These are phyloP conservation scores for Trapa incisa DNA, from an alignment of 345 rosid species.

Conservation along the genomic window DNA sequence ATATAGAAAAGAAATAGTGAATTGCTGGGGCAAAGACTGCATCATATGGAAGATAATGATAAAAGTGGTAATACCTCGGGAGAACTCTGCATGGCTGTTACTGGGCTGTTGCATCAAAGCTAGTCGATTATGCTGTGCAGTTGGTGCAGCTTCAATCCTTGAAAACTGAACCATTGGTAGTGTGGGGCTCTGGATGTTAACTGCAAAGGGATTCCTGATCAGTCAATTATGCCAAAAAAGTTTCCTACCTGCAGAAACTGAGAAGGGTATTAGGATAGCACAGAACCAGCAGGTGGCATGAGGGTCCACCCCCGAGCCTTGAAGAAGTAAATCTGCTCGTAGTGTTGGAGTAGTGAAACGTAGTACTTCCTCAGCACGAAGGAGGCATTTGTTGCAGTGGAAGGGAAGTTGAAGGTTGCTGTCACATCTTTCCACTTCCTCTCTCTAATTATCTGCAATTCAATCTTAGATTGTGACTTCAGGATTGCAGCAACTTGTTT, in stretches of 20 bases:
- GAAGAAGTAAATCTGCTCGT: constrained; percentile 71
- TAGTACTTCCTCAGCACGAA: constrained; percentile 90
- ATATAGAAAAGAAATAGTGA: background rate
- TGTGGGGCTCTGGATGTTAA: constrained; percentile 28
- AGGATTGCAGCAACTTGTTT: no score
- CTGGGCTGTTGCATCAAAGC: constrained; percentile 34
- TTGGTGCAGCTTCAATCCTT: constrained; percentile 21
- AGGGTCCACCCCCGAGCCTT: constrained; percentile 41
- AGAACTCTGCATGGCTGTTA: constrained; percentile 21
- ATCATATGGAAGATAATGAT: no score
- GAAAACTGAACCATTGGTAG: constrained; percentile 26
- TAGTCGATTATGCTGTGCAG: constrained; percentile 34
- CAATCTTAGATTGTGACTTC: no score
- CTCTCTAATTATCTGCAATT: constrained; percentile 56
- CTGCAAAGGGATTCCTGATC: constrained; percentile 22
- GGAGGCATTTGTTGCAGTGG: constrained; percentile 95
- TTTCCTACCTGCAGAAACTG: no score
- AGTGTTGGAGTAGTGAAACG: constrained; percentile 59
- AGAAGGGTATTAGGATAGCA: background rate
- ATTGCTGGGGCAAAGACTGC: background rate
- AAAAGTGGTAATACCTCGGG: constrained; percentile 29
- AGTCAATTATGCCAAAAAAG: background rate
- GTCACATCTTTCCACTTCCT: constrained; percentile 96
- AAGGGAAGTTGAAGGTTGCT: constrained; percentile 86
- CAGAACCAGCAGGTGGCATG: constrained; percentile 27